phyloP scores from a whole-genome alignment of 2,329 filamentous ascomycete species.

The Stagonosporopsis rhizophila region DNA sequence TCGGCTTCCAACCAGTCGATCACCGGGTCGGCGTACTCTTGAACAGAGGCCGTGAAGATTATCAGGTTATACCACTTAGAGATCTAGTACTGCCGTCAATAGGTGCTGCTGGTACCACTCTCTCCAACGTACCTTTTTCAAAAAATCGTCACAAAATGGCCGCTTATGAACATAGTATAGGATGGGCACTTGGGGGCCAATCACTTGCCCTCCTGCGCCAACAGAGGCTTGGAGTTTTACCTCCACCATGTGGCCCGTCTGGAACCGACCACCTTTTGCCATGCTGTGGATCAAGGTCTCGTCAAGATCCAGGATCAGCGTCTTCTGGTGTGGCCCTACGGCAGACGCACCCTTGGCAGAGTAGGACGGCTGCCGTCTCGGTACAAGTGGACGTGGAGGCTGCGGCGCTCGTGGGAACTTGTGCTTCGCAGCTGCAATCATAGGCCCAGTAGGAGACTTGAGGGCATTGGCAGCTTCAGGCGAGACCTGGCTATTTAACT shows the following conservation, averaged over 20 bases:
- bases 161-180: slow-evolving; percentile 99
- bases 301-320: slow-evolving; percentile 91
- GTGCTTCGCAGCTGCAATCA: slow-evolving; percentile 60
- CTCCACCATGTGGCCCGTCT: slow-evolving; percentile 98
- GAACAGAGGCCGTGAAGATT: slow-evolving; percentile 94
- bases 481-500: slow-evolving; percentile 48
- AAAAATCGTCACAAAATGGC: slow-evolving; percentile 94
- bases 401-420: slow-evolving; percentile 90
- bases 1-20: slow-evolving; percentile 99
- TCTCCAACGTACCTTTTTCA: slow-evolving; percentile 71
- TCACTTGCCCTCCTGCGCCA: slow-evolving; percentile 69
- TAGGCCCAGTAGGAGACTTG: slow-evolving; percentile 90
- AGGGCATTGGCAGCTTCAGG: slow-evolving; percentile 68
- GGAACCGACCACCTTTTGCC: slow-evolving; percentile 94
- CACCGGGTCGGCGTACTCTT: slow-evolving; percentile 97
- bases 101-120: neutral
- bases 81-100: slow-evolving; percentile 60
- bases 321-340: slow-evolving; percentile 71
- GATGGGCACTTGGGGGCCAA: slow-evolving; percentile 91
- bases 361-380: slow-evolving; percentile 88
- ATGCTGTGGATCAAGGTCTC: slow-evolving; percentile 98
- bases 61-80: slow-evolving; percentile 99
- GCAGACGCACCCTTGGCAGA: slow-evolving; percentile 53
- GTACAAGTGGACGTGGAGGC: slow-evolving; percentile 88
- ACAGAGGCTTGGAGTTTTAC: slow-evolving; percentile 82